A percentile compares a stretch with the other conserved stretches of the same genome.
Conservation (phyloP, 1,139 yeast species). For the Diutina sp. region DNA sequence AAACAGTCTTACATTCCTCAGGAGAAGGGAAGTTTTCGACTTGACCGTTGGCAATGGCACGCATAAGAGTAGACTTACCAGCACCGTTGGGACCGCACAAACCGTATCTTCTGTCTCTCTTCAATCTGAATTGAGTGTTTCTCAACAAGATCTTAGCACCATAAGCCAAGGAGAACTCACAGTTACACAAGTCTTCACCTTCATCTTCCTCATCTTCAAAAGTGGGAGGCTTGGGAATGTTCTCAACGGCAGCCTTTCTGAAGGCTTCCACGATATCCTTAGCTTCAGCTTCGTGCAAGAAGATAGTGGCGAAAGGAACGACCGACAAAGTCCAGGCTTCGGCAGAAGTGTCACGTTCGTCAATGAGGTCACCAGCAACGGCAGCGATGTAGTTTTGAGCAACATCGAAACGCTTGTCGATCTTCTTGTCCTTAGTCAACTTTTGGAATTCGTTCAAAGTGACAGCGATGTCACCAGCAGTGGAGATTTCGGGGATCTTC, state of each 20-base stretch:
- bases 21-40: slow-evolving; percentile 99
- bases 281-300: slow-evolving; percentile 88
- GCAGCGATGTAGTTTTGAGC: slow-evolving; percentile 81
- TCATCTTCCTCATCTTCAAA: slow-evolving; percentile 99
- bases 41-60: slow-evolving; percentile 99
- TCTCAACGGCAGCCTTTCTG: slow-evolving; percentile 94
- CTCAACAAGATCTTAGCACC: slow-evolving; percentile 99
- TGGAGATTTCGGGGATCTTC: slow-evolving; percentile 87
- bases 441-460: slow-evolving; percentile 73
- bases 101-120: slow-evolving; percentile 99
- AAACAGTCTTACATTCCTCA: slow-evolving; percentile 96
- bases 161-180: slow-evolving; percentile 99
- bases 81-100: slow-evolving; percentile 99
- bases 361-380: slow-evolving; percentile 97
- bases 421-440: slow-evolving; percentile 57
- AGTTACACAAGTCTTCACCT: slow-evolving; percentile 99
- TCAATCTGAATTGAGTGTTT: slow-evolving; percentile 97
- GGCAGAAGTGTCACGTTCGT: slow-evolving; percentile 93
- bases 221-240: slow-evolving; percentile 92
- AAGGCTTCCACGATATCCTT: slow-evolving; percentile 84
- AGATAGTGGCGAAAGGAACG: slow-evolving; percentile 90
- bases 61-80: slow-evolving; percentile 99
- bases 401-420: slow-evolving; percentile 64
- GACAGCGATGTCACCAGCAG: slow-evolving; percentile 92
- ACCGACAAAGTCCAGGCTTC: slow-evolving; percentile 80